These are phyloP conservation scores for Curvularia verruculosa DNA, from an alignment of 2,329 filamentous ascomycete species.

Conservation along the genomic window DNA sequence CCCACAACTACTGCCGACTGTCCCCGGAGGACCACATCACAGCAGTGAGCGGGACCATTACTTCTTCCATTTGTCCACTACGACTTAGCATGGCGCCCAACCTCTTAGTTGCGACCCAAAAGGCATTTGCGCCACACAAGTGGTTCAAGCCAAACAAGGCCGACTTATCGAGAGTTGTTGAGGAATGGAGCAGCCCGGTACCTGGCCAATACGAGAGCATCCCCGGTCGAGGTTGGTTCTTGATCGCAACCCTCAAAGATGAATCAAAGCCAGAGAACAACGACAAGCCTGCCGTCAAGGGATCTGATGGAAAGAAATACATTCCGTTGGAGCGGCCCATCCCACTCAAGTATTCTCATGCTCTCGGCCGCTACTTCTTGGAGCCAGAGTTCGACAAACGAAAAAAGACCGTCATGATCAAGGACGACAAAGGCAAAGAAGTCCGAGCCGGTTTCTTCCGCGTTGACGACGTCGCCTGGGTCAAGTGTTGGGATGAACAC, in stretches of 20 bases:
- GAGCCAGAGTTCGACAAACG: slow-evolving; percentile 56
- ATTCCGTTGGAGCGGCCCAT: slow-evolving; percentile 42
- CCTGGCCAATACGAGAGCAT: slow-evolving; percentile 59
- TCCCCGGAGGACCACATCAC: slow-evolving; percentile 15
- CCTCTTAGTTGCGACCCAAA: slow-evolving; percentile 57
- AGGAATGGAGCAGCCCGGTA: slow-evolving; percentile 56
- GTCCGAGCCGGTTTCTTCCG: slow-evolving; percentile 56
- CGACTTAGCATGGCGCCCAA: slow-evolving; percentile 57
- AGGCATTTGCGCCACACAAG: slow-evolving; percentile 56
- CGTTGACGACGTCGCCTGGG: slow-evolving; percentile 58
- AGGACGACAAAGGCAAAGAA: slow-evolving; percentile 47
- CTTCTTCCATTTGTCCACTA: slow-evolving; percentile 5
- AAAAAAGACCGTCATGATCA: slow-evolving; percentile 52
- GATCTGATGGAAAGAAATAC: slow-evolving; percentile 23
- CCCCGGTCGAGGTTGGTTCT: slow-evolving; percentile 58
- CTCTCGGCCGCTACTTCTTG: slow-evolving; percentile 57
- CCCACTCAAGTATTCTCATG: slow-evolving; percentile 55
- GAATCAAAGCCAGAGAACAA: slow-evolving; percentile 30
- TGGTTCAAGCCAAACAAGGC: slow-evolving; percentile 55
- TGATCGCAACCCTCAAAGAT: slow-evolving; percentile 50
- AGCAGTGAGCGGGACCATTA: slow-evolving; percentile 6
- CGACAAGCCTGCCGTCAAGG: slow-evolving; percentile 22
- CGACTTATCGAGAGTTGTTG: slow-evolving; percentile 50
- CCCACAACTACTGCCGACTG: slow-evolving; percentile 12
- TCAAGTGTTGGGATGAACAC: slow-evolving; percentile 57